Evolutionary conservation across 495 filamentous ascomycete genomes (phyloP).

Genomic region (Penicillium malachiteum): DNA sequence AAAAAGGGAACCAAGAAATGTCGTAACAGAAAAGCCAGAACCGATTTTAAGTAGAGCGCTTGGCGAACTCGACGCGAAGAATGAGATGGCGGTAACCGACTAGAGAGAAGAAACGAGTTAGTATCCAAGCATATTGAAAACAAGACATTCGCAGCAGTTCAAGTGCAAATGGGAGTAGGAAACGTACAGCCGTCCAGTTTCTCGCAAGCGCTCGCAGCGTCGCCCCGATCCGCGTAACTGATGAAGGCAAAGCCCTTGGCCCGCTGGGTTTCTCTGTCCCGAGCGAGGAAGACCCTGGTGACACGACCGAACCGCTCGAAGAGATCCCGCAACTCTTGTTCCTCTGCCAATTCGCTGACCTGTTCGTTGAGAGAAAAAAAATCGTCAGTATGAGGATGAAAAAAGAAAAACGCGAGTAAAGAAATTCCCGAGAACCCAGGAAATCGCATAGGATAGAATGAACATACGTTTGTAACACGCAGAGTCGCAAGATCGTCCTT

Average conservation of each 20-base stretch:
- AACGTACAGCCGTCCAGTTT: slow-evolving; percentile 94
- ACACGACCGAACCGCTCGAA: slow-evolving; percentile 97
- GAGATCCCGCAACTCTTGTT: slow-evolving; percentile 90
- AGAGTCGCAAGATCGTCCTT: slow-evolving; percentile 95
- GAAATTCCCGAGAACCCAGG: background rate
- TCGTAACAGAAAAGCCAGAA: slow-evolving; percentile 25
- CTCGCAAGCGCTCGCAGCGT: slow-evolving; percentile 88
- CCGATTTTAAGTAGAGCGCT: slow-evolving; percentile 62
- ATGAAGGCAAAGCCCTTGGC: slow-evolving; percentile 99
- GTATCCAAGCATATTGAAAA: background rate
- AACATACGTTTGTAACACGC: slow-evolving; percentile 91
- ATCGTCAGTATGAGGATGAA: slow-evolving; percentile 1
- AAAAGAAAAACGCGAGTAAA: background rate
- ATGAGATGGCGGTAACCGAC: slow-evolving; percentile 89
- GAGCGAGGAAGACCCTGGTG: slow-evolving; percentile 93
- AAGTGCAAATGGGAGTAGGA: background rate
- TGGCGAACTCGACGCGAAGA: slow-evolving; percentile 87
- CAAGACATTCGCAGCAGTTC: too few relatives aligned
- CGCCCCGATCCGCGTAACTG: slow-evolving; percentile 83
- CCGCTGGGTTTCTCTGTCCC: slow-evolving; percentile 89
- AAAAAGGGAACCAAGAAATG: slow-evolving; percentile 27
- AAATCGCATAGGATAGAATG: slow-evolving; percentile 5
- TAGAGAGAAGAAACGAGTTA: slow-evolving; percentile 32
- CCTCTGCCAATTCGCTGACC: slow-evolving; percentile 96
- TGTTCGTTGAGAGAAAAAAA: slow-evolving; percentile 35